Base-by-base conservation (phyloP, 441 rosid species). In the Euphorbia neoarborescens region DNA sequence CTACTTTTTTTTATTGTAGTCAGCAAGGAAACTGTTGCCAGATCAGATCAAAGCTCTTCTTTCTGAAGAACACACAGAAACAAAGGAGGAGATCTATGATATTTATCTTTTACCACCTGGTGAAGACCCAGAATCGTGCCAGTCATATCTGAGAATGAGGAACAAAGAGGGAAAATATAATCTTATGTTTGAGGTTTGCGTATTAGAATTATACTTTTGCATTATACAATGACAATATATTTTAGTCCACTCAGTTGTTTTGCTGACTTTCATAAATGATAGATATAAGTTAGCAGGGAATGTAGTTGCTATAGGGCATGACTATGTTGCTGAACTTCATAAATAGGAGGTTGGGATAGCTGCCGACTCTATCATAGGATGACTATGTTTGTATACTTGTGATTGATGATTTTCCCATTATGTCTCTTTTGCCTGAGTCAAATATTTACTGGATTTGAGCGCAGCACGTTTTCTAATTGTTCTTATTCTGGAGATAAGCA, bases 71-170 rank as follows among this genome's bases (percentile, higher is more conserved):
- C 89, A 85, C 74, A 83, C 78, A 40, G 96, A 92, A 80, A 80
- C 85, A 11, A 80, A 73, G 65, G 99, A 94, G 86, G 90, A 94
- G 87, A 92, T 83, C 3, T 94, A 92, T 79, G 99, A 94, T 77
- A 94, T 94, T 69, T 92, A 92, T 83, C 97, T 94, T 70, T 84
- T 94, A 73, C 99, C 99, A 72, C 99, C 98, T 8, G 99, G 98
- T 76, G 99, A 94, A 88, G 98, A 94, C 84, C 92, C 90, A 44
- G 96, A 92, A 80, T 80, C 98, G 37, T 94, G 99, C 70, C 98
- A 94, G 72, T 94, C 99, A 54, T 94, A 94, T 81, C 73, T 92
- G 79, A 88, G 99, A 82, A 94, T 94, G 98, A 86, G 98, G 79
- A 90, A 94, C 71, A 94, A 89, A 86, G 98, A 94, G 71, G 99